These are phyloP conservation scores for Haplographium delicatum DNA, from an alignment of 495 filamentous ascomycete genomes.

Conservation along the genomic window DNA sequence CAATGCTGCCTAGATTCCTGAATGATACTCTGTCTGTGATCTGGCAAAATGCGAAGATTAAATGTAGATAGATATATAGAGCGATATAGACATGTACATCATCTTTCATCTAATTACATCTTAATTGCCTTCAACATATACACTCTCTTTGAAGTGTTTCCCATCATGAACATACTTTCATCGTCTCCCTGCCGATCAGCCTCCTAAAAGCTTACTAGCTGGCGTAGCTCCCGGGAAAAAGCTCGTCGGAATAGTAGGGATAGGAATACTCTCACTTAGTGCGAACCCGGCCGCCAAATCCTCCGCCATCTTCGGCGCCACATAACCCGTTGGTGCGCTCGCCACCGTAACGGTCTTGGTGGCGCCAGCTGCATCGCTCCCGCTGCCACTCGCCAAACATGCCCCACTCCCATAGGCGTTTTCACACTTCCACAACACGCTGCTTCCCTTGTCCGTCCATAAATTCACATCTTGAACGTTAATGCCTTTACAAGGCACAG, in stretches of 20 bases:
- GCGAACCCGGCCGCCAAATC: slow-evolving; percentile 41
- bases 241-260: slow-evolving; percentile 48
- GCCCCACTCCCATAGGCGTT: slow-evolving; percentile 26
- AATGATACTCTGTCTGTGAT: too few species aligned
- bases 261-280: slow-evolving; percentile 42
- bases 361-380: slow-evolving; percentile 1
- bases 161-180: too few species aligned
- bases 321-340: slow-evolving; percentile 31
- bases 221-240: slow-evolving; percentile 48
- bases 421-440: slow-evolving; percentile 16
- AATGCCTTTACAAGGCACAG: slow-evolving; percentile 45
- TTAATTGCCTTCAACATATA: too few species aligned
- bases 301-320: slow-evolving; percentile 41
- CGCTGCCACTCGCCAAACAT: slow-evolving; percentile 14
- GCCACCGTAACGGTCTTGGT: neutral
- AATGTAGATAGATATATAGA: too few species aligned
- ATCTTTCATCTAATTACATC: too few species aligned
- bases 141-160: too few species aligned
- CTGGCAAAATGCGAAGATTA: too few species aligned
- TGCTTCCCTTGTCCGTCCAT: slow-evolving; percentile 45
- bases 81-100: too few species aligned
- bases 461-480: slow-evolving; percentile 50
- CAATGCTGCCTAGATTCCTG: too few species aligned
- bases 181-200: too few species aligned
- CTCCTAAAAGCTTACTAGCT: slow-evolving; percentile 2